Base-by-base conservation (phyloP, 345 rosid species). In the Trapa incisa region DNA sequence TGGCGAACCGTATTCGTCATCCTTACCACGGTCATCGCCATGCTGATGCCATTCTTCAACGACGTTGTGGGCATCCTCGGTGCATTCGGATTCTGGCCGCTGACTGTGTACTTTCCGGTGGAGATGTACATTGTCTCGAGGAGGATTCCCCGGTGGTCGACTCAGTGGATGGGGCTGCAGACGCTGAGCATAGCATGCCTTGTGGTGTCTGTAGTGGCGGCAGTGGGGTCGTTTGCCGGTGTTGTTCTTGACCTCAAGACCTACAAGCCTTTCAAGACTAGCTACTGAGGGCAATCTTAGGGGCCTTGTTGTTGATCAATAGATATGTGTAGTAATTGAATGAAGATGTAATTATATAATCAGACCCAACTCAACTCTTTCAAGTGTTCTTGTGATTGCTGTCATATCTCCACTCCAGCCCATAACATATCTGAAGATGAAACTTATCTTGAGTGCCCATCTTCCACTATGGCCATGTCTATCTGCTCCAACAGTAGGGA, bases 1-100 rank as follows among this genome's bases (percentile, higher is more conserved):
- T 86, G 87, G 87, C 79, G 90, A 75, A 81, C 82, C 1, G 50
- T 76, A 17, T 86, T 83, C 64, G 83, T 83, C 0, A 3, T 79
- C 3, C 13, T 71, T 48, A 83, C 84, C 5, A 86, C 83, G 0
- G 11, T 80, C 29, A 75, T 83, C 47, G 81, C 86, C 61, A 86
- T 81, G 87, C 87, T 81, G 54, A 42, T 86, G 77, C 87, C 86
- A 35, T 83, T 83, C 77, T 83, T 85, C 78, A 80, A 75, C 29
- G 84, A 83, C 33, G 82, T 81, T 2, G 84, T 80, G 0, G 87
- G 87, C 42, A 65, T 83, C 37, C 79, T 85, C 0, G 87, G 84
- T 1, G 87, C 89, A 29, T 68, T 80, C 71, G 85, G 86, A 61
- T 82, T 85, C 78, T 81, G 86, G 86, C 88, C 86, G 7, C 47